Percentiles rank a stretch among this genome's conserved stretches.
These are phyloP conservation scores for Nannochloropsis salina DNA, from an alignment of 108 stramenopile species.

Conservation along the genomic window DNA sequence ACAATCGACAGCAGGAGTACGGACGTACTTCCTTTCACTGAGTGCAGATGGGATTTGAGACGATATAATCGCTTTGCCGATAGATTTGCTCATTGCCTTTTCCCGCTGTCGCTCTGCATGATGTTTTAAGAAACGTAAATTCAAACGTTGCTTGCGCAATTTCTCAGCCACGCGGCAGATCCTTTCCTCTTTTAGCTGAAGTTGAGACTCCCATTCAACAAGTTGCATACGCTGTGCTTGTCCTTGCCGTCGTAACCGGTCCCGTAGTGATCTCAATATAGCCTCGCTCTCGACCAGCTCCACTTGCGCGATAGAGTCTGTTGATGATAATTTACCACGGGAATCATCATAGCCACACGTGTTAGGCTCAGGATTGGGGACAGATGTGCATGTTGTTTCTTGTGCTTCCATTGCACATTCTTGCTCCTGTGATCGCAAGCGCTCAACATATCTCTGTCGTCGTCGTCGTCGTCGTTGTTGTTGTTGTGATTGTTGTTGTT, in stretches of 20 bases:
- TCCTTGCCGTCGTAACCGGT: neutral
- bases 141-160: neutral
- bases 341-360: too few relatives aligned
- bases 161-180: slow-evolving; percentile 16
- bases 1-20: too few relatives aligned
- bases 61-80: neutral
- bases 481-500: neutral
- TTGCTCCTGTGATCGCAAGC: too few relatives aligned
- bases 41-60: too few relatives aligned
- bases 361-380: too few relatives aligned
- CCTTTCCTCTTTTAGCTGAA: neutral
- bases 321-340: too few relatives aligned
- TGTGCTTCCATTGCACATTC: neutral
- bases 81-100: neutral
- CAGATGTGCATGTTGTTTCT: neutral
- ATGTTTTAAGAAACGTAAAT: neutral
- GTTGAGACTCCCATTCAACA: neutral
- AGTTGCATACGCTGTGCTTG: slow-evolving; percentile 19
- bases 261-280: neutral
- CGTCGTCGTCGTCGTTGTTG: neutral
- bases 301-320: neutral
- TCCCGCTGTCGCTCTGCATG: neutral
- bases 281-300: neutral
- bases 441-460: neutral
- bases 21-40: too few relatives aligned